These are phyloP conservation scores for Bocquillonia castaneifolia DNA, from an alignment of 441 rosid genomes.

Conservation along the genomic window DNA sequence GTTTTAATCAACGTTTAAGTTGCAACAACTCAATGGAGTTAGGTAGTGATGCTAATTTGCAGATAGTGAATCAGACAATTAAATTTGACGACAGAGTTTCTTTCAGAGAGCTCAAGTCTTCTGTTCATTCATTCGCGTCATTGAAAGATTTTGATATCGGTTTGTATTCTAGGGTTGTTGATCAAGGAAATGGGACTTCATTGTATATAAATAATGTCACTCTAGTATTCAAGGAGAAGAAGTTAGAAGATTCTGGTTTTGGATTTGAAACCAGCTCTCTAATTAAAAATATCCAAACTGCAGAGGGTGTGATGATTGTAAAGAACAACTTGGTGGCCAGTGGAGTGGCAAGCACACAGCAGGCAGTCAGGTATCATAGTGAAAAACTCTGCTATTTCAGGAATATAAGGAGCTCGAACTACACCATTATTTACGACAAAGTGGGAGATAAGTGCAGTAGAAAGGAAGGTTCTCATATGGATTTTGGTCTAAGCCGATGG, in stretches of 20 bases:
- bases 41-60: conserved; percentile 48
- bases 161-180: conserved; percentile 29
- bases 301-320: conserved; percentile 47
- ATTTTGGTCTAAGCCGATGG: not conserved
- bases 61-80: conserved; percentile 61
- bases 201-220: conserved; percentile 38
- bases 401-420: conserved; percentile 74
- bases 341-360: conserved; percentile 61
- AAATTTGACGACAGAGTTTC: conserved; percentile 39
- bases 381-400: conserved; percentile 55
- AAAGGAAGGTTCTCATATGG: conserved; percentile 9
- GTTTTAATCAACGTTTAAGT: conserved; percentile 43
- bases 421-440: conserved; percentile 57
- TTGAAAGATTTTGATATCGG: conserved; percentile 40
- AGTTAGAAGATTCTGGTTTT: conserved; percentile 21
- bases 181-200: conserved; percentile 35
- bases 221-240: conserved; percentile 54
- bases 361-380: conserved; percentile 47
- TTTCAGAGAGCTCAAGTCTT: conserved; percentile 30
- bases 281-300: conserved; percentile 53
- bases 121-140: conserved; percentile 27
- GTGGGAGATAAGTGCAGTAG: conserved; percentile 32
- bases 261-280: conserved; percentile 30
- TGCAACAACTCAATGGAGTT: conserved; percentile 53
- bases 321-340: conserved; percentile 41